Conservation (phyloP, 1,284 basidiomycete species). For the Somion occarium region DNA sequence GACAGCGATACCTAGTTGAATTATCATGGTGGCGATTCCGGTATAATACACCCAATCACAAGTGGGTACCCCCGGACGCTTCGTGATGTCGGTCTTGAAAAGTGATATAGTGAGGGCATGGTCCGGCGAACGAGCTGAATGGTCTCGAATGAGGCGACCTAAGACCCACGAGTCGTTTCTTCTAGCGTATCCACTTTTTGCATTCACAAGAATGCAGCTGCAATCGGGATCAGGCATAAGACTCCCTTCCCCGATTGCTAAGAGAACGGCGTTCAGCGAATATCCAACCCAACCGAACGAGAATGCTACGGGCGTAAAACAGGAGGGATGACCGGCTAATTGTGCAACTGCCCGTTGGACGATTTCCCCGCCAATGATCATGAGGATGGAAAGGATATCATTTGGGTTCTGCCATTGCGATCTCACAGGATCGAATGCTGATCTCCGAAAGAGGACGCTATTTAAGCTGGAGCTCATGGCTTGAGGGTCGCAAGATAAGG, state of each 20-base stretch:
- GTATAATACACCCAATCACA: constrained; percentile 21
- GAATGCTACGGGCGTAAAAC: constrained; percentile 30
- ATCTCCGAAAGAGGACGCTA: neutral
- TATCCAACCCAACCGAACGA: constrained; percentile 36
- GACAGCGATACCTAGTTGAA: constrained; percentile 21
- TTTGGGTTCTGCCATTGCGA: constrained; percentile 27
- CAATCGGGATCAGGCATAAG: constrained; percentile 28
- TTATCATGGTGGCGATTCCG: constrained; percentile 16
- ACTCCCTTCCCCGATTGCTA: constrained; percentile 24
- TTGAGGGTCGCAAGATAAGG: no score
- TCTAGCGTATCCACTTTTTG: constrained; percentile 22
- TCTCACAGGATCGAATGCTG: constrained; percentile 15
- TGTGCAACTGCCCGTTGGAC: constrained; percentile 30
- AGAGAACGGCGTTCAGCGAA: constrained; percentile 25
- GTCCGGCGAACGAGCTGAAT: constrained; percentile 12
- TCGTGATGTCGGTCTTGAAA: constrained; percentile 7
- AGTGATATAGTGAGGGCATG: constrained; percentile 14
- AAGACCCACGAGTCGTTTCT: constrained; percentile 28
- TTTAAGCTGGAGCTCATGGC: no score
- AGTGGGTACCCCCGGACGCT: constrained; percentile 13
- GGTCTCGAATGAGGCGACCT: constrained; percentile 27
- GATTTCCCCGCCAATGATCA: constrained; percentile 33
- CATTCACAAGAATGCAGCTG: constrained; percentile 21
- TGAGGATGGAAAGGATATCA: constrained; percentile 27
- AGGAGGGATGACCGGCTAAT: constrained; percentile 21